Base-by-base conservation (phyloP, 306 rosid species). In the Mucuna pruriens region DNA sequence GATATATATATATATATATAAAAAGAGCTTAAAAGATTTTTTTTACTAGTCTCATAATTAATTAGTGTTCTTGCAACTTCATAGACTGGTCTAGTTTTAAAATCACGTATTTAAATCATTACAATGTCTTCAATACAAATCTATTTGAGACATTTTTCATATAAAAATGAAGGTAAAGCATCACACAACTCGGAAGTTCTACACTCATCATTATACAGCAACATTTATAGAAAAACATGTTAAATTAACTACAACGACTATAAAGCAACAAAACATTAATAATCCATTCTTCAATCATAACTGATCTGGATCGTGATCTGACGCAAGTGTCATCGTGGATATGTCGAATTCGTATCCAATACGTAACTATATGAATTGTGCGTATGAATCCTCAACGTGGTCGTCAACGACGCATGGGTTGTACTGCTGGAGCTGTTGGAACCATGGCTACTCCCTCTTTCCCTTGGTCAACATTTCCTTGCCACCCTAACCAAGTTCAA, bases 401-500 rank as follows among this genome's bases (percentile, higher is more conserved):
- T 40, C 46, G 9, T 80, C 62, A 75, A 10, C 88, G 88, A 34
- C 0, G 36, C 86, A 85, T 85, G 80, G 16, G 49, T 44, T 71
- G 46, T 6, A 55, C 10, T 20, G 36, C 1, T 9, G 88, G 86
- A 33, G 82, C 81, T 0, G 61, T 25, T 51, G 87, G 26, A 6
- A 13, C 6, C 77, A 25, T 44, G n/a, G 22, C n/a, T 16, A 52
- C 42, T n/a, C 61, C 84, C 0, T 33, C 22, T 64, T 20, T 77
- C 23, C 79, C 45, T 31, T 16, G 75, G 45, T 84, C 82, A 12
- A 81, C 72, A 52, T 87, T 84, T 44, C 79, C 90, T 13, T 81
- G 58, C 87, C 90, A 87, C 13, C 89, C 89, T 85, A 3, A 7
- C 10, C 63, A 80, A n/a, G 46, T 45, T n/a, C n/a, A n/a, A 29